Conservation (phyloP, 345 rosid genomes). For the Hypericum perforatum region DNA sequence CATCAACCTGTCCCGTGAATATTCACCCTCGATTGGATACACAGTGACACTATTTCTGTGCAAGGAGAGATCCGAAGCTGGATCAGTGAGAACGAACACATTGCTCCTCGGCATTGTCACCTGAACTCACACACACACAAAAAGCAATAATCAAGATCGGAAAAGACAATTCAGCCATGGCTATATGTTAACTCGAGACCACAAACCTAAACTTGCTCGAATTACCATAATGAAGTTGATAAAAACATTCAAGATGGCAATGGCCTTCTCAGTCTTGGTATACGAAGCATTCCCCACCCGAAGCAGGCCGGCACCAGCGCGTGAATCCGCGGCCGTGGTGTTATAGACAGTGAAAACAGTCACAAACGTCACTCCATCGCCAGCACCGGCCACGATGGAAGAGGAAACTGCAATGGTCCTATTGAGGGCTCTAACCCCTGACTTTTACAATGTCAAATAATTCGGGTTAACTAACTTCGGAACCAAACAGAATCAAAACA, state of each 20-base stretch:
- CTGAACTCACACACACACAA: slow-evolving; percentile 24
- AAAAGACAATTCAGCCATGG: not conserved
- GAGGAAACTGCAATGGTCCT: slow-evolving; percentile 33
- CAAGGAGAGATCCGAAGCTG: slow-evolving; percentile 59
- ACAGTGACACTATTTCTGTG: slow-evolving; percentile 39
- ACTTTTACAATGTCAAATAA: too few relatives aligned
- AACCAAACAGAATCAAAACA: not conserved
- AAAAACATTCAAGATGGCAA: slow-evolving; percentile 62
- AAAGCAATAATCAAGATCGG: too few relatives aligned
- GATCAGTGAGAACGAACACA: slow-evolving; percentile 73
- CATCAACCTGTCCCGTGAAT: slow-evolving; percentile 82
- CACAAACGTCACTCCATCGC: slow-evolving; percentile 46
- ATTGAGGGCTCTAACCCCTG: slow-evolving; percentile 72
- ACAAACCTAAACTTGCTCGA: too few relatives aligned
- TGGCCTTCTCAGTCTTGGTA: slow-evolving; percentile 55
- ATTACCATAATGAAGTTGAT: slow-evolving; percentile 65
- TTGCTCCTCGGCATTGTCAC: slow-evolving; percentile 70
- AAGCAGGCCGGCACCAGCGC: slow-evolving; percentile 29
- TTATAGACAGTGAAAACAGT: slow-evolving; percentile 71
- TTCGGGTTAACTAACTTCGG: not conserved
- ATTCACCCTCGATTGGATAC: slow-evolving; percentile 70
- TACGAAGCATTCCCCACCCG: slow-evolving; percentile 67
- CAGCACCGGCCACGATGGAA: slow-evolving; percentile 15
- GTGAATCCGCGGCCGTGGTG: slow-evolving; percentile 20
- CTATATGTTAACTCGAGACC: not conserved